Percentiles rank a stretch among this genome's conserved stretches.
phyloP scores from a whole-genome alignment of 2,329 filamentous ascomycete species.

The Penicillium sp. region DNA sequence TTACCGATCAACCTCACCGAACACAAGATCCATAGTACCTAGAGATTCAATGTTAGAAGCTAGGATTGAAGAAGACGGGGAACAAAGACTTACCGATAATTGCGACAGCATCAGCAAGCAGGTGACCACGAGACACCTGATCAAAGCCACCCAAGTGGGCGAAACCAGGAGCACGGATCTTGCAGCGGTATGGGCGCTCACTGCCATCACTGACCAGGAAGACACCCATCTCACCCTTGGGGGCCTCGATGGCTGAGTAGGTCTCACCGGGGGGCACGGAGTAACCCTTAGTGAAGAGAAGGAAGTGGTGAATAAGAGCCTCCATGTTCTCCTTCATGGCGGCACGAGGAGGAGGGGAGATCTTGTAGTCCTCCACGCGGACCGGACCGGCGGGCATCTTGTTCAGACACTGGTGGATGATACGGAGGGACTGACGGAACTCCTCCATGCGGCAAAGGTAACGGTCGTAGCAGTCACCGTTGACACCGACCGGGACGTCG shows the following conservation, averaged over 20 bases:
- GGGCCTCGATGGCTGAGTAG: conserved; percentile 97
- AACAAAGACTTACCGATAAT: conserved; percentile 67
- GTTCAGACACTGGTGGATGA: conserved; percentile 98
- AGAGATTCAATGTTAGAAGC: conserved; percentile 15
- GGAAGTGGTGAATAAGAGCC: conserved; percentile 97
- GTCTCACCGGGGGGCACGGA: conserved; percentile 95
- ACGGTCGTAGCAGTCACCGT: conserved; percentile 98
- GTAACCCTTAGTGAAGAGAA: conserved; percentile 98
- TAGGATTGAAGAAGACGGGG: neutral
- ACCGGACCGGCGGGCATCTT: conserved; percentile 96
- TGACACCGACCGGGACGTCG: conserved; percentile 91
- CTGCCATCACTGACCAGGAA: conserved; percentile 94
- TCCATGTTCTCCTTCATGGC: conserved; percentile 99
- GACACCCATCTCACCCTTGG: conserved; percentile 99
- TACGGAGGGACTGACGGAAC: conserved; percentile 95
- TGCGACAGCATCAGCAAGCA: conserved; percentile 93
- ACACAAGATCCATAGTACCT: conserved; percentile 80
- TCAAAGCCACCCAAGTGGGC: conserved; percentile 94
- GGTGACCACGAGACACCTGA: conserved; percentile 84
- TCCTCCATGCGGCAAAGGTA: conserved; percentile 99
- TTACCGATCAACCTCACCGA: conserved; percentile 65
- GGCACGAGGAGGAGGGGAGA: conserved; percentile 87
- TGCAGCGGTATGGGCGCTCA: conserved; percentile 94
- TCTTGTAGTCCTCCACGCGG: conserved; percentile 98
- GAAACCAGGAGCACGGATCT: conserved; percentile 95